These are phyloP conservation scores for Ganoderma boninense DNA, from an alignment of 1,284 basidiomycete species.

Conservation along the genomic window DNA sequence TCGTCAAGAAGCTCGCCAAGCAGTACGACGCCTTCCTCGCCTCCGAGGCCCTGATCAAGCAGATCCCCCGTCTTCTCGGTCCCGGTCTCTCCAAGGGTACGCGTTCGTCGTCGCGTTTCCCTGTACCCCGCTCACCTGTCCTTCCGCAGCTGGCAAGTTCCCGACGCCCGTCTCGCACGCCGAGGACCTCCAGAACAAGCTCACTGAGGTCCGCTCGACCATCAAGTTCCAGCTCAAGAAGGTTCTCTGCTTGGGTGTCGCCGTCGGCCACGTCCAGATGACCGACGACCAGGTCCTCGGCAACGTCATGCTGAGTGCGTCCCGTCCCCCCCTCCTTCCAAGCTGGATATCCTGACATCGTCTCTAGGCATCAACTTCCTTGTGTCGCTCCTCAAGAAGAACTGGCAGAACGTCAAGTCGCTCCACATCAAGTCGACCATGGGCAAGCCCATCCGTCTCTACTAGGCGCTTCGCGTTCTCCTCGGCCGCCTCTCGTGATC, in stretches of 20 bases:
- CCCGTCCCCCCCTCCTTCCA: no score
- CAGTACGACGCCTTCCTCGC: slow-evolving; percentile 99
- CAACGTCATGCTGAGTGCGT: slow-evolving; percentile 96
- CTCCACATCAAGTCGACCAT: slow-evolving; percentile 99
- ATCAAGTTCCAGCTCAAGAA: slow-evolving; percentile 99
- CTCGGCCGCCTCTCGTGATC: slow-evolving; percentile 20
- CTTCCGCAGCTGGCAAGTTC: slow-evolving; percentile 92
- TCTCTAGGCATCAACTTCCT: slow-evolving; percentile 94
- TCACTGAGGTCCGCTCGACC: slow-evolving; percentile 96
- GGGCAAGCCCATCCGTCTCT: slow-evolving; percentile 97
- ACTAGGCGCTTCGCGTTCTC: slow-evolving; percentile 58
- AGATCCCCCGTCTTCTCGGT: slow-evolving; percentile 96
- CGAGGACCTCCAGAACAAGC: slow-evolving; percentile 94
- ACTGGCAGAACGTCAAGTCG: slow-evolving; percentile 99
- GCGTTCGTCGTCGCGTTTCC: not conserved
- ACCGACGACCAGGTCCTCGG: slow-evolving; percentile 95
- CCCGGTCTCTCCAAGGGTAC: slow-evolving; percentile 18
- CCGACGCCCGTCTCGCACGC: slow-evolving; percentile 90
- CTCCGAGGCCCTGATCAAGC: slow-evolving; percentile 98
- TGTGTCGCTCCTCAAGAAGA: slow-evolving; percentile 97
- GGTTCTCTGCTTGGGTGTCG: slow-evolving; percentile 98
- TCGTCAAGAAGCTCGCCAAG: slow-evolving; percentile 99
- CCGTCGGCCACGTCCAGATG: slow-evolving; percentile 98
- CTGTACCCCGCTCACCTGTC: slow-evolving; percentile 46
- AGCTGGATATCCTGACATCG: no score